Conservation (phyloP, 805 yeast species). For the Barnettozyma pratensis region DNA sequence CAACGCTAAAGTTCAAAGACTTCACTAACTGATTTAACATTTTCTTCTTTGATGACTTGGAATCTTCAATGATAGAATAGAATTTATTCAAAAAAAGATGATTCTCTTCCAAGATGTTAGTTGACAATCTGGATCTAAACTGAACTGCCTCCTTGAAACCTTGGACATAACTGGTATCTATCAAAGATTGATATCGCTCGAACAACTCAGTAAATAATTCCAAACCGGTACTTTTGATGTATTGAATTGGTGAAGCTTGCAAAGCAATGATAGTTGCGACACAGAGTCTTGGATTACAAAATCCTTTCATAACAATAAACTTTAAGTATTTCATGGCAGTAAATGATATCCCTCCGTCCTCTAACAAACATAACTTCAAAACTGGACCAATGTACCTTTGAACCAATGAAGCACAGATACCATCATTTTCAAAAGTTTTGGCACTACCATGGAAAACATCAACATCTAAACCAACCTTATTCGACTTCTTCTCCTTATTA, state of each 20-base stretch:
- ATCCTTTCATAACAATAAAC: conserved; percentile 57
- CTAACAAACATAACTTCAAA: conserved; percentile 42
- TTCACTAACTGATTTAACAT: conserved; percentile 32
- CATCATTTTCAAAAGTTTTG: conserved; percentile 49
- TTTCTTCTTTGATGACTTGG: conserved; percentile 37
- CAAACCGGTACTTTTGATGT: conserved; percentile 43
- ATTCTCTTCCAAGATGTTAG: conserved; percentile 26
- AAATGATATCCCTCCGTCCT: conserved; percentile 41
- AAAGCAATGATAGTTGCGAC: conserved; percentile 68
- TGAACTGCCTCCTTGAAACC: conserved; percentile 53
- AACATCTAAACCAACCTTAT: conserved; percentile 29
- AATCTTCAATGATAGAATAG: conserved; percentile 37
- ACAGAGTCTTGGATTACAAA: conserved; percentile 68
- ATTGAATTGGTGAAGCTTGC: conserved; percentile 44
- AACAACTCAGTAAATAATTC: conserved; percentile 50
- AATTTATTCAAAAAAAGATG: conserved; percentile 33
- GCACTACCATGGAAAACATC: conserved; percentile 53
- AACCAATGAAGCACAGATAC: conserved; percentile 67
- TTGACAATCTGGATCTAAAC: conserved; percentile 31
- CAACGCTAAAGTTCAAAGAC: conserved; percentile 26
- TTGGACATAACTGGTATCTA: conserved; percentile 58
- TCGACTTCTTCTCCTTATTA: conserved; percentile 31
- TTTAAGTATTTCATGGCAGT: conserved; percentile 52
- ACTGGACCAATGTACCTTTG: conserved; percentile 53
- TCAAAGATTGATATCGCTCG: conserved; percentile 65